Conservation (phyloP, 495 filamentous ascomycete species). For the Parathielavia appendiculata region DNA sequence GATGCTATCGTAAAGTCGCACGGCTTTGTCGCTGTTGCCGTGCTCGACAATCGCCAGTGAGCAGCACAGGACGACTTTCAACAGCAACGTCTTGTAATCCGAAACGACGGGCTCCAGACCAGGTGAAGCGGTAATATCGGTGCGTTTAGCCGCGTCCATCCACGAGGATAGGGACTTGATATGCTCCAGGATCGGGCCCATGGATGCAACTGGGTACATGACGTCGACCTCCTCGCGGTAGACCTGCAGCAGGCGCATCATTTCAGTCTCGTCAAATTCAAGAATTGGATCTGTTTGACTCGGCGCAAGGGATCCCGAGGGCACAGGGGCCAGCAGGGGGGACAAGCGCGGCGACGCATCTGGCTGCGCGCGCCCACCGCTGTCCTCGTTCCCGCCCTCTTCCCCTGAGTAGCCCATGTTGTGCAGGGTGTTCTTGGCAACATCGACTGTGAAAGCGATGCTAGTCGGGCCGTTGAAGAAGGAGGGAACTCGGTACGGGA, state of each 20-base stretch:
- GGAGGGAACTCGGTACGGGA: conserved; percentile 45
- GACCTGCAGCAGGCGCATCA: conserved; percentile 62
- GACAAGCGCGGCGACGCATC: conserved; percentile 50
- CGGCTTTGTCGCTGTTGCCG: conserved; percentile 69
- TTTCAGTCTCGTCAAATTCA: conserved; percentile 64
- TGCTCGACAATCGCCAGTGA: conserved; percentile 67
- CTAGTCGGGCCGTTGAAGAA: conserved; percentile 83
- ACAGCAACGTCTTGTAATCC: conserved; percentile 61
- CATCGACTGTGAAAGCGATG: conserved; percentile 77
- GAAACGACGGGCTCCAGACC: conserved; percentile 55
- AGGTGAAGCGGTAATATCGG: conserved; percentile 20
- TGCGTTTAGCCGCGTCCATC: conserved; percentile 49
- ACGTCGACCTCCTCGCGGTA: conserved; percentile 81
- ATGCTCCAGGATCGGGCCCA: conserved; percentile 60
- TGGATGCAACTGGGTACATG: conserved; percentile 79
- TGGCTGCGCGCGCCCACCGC: conserved; percentile 35
- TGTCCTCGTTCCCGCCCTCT: conserved; percentile 53
- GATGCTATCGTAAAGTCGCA: conserved; percentile 63
- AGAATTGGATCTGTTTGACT: conserved; percentile 61
- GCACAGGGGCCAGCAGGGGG: conserved; percentile 35
- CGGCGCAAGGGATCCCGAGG: conserved; percentile 37
- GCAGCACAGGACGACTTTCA: conserved; percentile 77
- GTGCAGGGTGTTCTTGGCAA: conserved; percentile 80
- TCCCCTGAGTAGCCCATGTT: conserved; percentile 75
- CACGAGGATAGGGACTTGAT: conserved; percentile 62